A percentile compares a stretch with the other conserved stretches of the same genome.
phyloP scores from a whole-genome alignment of 2,329 filamentous ascomycete species.

The Colletotrichum tropicicola region DNA sequence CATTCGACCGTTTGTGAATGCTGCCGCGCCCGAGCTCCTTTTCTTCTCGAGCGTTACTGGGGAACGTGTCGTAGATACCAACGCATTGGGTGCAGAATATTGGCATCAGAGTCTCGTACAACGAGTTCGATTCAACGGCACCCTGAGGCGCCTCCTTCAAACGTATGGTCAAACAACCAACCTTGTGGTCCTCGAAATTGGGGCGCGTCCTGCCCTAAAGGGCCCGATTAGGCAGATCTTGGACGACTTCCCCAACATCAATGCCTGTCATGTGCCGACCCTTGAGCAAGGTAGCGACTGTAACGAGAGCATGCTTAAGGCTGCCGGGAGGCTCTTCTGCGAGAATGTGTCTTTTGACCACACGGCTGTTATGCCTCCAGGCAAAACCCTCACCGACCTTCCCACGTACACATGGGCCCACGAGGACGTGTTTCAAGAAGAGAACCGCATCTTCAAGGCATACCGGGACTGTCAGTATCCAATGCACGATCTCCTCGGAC shows the following conservation, averaged over 20 bases:
- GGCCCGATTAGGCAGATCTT: slow-evolving; percentile 31
- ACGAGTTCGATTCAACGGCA: slow-evolving; percentile 51
- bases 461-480: neutral
- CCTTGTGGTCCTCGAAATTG: slow-evolving; percentile 31
- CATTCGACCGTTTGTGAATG: neutral
- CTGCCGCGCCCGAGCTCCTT: neutral
- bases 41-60: slow-evolving; percentile 37
- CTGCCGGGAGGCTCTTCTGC: slow-evolving; percentile 11
- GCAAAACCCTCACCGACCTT: slow-evolving; percentile 4
- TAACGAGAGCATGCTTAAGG: neutral
- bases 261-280: neutral
- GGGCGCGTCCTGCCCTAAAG: slow-evolving; percentile 31
- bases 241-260: neutral
- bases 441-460: neutral
- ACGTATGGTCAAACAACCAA: neutral
- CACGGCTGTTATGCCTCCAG: slow-evolving; percentile 2
- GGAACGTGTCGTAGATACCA: neutral
- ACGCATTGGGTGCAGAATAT: slow-evolving; percentile 37
- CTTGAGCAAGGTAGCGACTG: neutral
- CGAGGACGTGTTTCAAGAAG: neutral
- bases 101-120: slow-evolving; percentile 54
- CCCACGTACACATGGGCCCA: slow-evolving; percentile 3
- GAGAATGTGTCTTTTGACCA: neutral
- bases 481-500: neutral
- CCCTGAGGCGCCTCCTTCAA: neutral